Conservation (phyloP, 2,329 filamentous ascomycete genomes). For the Exophiala xenobiotica region DNA sequence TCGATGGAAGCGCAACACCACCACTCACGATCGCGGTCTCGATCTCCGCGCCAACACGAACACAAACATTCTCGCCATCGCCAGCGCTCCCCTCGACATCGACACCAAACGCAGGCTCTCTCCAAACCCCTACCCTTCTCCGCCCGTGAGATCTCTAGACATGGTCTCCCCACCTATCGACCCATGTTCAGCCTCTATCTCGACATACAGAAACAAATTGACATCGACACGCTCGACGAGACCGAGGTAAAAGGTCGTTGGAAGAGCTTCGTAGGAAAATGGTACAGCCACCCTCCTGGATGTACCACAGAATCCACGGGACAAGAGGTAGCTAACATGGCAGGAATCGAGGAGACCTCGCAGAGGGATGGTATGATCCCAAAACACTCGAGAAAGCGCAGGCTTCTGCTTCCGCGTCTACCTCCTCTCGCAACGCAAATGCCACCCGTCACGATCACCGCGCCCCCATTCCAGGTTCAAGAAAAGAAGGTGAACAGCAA, state of each 20-base stretch:
- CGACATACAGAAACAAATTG: conserved; percentile 77
- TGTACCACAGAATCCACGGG: background rate
- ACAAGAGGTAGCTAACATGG: conserved; percentile 25
- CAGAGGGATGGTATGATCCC: conserved; percentile 91
- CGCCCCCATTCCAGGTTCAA: background rate
- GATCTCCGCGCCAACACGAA: conserved; percentile 21
- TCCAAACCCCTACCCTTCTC: conserved; percentile 59
- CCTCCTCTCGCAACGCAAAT: too few relatives aligned
- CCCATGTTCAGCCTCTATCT: conserved; percentile 81
- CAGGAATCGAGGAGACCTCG: conserved; percentile 81
- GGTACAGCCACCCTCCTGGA: conserved; percentile 52
- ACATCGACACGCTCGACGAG: conserved; percentile 67
- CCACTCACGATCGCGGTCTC: conserved; percentile 17
- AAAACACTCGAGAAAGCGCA: conserved; percentile 57
- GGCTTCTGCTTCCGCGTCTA: conserved; percentile 9
- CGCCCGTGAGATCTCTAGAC: conserved; percentile 65
- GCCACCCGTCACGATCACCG: background rate
- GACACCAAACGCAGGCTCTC: background rate
- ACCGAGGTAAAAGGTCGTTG: conserved; percentile 79
- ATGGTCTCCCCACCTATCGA: conserved; percentile 64
- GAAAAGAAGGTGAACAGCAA: too few relatives aligned
- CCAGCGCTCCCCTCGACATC: conserved; percentile 12
- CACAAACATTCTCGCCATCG: conserved; percentile 12
- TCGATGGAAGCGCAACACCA: too few relatives aligned
- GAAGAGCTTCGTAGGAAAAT: conserved; percentile 90